These are phyloP conservation scores for Infundibulicybe gibba DNA, from an alignment of 768 basidiomycete species.

Conservation along the genomic window DNA sequence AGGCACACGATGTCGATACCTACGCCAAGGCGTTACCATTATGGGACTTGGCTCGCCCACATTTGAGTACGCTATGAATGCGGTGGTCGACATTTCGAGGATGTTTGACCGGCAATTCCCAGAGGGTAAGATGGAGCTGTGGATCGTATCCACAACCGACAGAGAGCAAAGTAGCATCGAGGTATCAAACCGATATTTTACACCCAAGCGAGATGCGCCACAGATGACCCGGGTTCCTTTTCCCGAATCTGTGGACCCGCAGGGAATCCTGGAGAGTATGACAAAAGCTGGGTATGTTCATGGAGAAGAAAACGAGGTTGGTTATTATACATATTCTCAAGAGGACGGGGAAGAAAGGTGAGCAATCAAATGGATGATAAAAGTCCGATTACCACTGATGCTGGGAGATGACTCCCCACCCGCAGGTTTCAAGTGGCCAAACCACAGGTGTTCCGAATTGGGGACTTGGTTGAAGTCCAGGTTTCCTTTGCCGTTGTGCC, in stretches of 20 bases:
- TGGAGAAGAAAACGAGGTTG: neutral
- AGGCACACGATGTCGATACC: neutral
- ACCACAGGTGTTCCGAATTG: constrained; percentile 8
- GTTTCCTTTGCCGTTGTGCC: constrained; percentile 10
- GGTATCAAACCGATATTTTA: neutral
- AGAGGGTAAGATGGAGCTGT: neutral
- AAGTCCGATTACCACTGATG: too few species aligned
- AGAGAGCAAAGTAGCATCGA: neutral
- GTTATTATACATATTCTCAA: neutral
- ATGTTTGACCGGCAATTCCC: neutral
- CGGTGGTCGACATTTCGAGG: neutral
- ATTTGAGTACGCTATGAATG: neutral
- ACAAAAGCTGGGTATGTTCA: neutral
- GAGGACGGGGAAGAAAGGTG: too few species aligned
- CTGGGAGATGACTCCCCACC: too few species aligned
- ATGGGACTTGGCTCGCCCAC: neutral
- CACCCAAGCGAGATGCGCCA: neutral
- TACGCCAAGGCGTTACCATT: neutral
- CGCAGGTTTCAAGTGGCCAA: constrained; percentile 3
- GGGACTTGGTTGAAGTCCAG: constrained; percentile 17
- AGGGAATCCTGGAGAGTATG: neutral
- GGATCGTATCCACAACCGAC: neutral
- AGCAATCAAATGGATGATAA: too few species aligned
- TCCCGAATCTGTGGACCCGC: neutral
- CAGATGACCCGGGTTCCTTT: neutral